Evolutionary conservation across 495 filamentous ascomycete genomes (phyloP), one percentile per base, ranked within the genome.

Genomic region (Collariella sp.): DNA sequence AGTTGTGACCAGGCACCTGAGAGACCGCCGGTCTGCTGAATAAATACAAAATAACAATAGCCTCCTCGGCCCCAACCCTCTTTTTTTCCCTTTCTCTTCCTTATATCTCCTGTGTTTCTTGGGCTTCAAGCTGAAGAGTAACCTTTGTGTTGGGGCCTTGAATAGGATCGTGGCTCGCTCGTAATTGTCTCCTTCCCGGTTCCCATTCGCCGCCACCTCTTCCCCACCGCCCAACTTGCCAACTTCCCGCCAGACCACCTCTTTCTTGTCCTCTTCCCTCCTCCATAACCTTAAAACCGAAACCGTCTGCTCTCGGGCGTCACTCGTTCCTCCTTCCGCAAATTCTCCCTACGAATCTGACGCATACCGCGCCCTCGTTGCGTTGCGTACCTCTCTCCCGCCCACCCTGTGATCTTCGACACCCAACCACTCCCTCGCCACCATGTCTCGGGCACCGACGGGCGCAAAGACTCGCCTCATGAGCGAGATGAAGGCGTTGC

Each of bases 401-500:
- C 3, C 39, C 5, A 5, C 15, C 22, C n/a, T 48, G 46, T 34
- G 22, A 31, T 33, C 2, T 23, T 33, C 18, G 16, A 2, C 26
- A 16, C 29, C 15, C 33, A 11, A 1, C 9, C 41, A 1, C 43
- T 16, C 10, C 48, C 23, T 45, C 15, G 38, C 16, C 50, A 46
- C 48, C 23, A 65, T 62, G 55, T 54, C 59, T 33, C 51, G 55
- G 20, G 52, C 47, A 47, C 52, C 62, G 12, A 65, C 65, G 18
- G 73, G 72, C 55, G 85, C 91, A 7, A 86, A 89, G 67, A 83
- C 86, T 42, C 85, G 93, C 31, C 78, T 98, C 31, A 89, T 93
- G 87, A 83, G 83, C 51, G 93, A 97, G 76, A 86, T 85, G 77
- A 89, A 89, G 69, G 72, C 79, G 15, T 79, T 96, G 7, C 76